Evolutionary conservation across 2,329 filamentous ascomycete species (phyloP).

Genomic region (Pseudogymnoascus sp.): DNA sequence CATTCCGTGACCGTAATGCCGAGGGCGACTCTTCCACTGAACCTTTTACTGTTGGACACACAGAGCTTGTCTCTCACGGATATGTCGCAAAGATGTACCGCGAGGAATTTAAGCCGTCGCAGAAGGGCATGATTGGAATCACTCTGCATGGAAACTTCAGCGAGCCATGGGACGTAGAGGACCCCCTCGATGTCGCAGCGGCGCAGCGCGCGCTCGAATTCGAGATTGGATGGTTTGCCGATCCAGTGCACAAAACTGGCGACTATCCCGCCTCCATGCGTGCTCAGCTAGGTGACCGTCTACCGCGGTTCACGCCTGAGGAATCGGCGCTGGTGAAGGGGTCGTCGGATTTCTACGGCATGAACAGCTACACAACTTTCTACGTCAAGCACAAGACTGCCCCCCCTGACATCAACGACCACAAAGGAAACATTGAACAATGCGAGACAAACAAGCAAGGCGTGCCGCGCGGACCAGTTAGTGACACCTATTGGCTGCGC

Average conservation of each 20-base stretch:
- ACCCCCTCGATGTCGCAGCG: conserved; percentile 69
- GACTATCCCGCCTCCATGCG: conserved; percentile 79
- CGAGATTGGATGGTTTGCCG: conserved; percentile 79
- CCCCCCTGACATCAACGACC: conserved; percentile 56
- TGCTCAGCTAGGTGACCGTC: conserved; percentile 67
- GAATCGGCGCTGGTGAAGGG: conserved; percentile 68
- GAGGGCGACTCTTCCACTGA: conserved; percentile 69
- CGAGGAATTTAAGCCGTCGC: conserved; percentile 66
- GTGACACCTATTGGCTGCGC: conserved; percentile 72
- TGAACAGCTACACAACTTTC: conserved; percentile 90
- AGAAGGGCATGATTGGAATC: conserved; percentile 75
- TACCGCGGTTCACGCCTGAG: conserved; percentile 66
- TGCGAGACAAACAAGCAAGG: conserved; percentile 64
- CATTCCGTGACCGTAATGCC: conserved; percentile 61
- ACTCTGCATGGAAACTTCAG: conserved; percentile 77
- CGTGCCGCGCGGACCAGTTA: conserved; percentile 70
- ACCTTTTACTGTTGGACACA: conserved; percentile 77
- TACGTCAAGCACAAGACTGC: conserved; percentile 68
- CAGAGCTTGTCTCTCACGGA: conserved; percentile 70
- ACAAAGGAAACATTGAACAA: conserved; percentile 66
- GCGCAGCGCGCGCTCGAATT: conserved; percentile 79
- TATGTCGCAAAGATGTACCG: conserved; percentile 75
- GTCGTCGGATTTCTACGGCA: conserved; percentile 87
- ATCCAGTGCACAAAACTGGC: conserved; percentile 71
- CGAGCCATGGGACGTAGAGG: conserved; percentile 73